Percentiles rank a stretch among this genome's conserved stretches.
Conservation (phyloP, 352 stramenopile species). For the Phytophthora hibernalis region DNA sequence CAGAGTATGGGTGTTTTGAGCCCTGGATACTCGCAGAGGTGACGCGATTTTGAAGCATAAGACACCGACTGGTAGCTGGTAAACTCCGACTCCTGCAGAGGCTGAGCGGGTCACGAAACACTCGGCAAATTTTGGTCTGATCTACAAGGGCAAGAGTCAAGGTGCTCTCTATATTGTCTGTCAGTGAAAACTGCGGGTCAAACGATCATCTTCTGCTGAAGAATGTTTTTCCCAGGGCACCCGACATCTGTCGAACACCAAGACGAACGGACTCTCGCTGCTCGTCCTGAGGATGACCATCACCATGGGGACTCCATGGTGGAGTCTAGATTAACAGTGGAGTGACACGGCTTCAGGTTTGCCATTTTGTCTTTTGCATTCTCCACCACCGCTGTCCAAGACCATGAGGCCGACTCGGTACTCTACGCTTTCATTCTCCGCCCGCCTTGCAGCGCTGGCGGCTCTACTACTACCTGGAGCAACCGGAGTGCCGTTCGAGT, state of each 20-base stretch:
- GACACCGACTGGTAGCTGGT: not conserved
- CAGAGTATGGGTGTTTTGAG: conserved; percentile 15
- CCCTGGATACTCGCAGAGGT: conserved; percentile 19
- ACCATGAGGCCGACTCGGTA: conserved; percentile 31
- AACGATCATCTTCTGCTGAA: conserved; percentile 4
- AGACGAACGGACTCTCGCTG: conserved; percentile 9
- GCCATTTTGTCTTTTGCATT: conserved; percentile 27
- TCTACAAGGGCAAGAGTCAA: conserved; percentile 24
- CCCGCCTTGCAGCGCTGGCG: conserved; percentile 16
- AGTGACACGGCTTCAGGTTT: conserved; percentile 6
- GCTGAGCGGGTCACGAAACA: conserved; percentile 4
- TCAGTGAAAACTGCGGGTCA: not conserved
- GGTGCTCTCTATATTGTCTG: conserved; percentile 8
- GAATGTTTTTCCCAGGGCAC: conserved; percentile 13
- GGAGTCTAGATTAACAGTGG: conserved; percentile 1
- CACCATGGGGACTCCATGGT: not conserved
- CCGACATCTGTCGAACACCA: conserved; percentile 35
- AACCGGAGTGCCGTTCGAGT: conserved; percentile 34
- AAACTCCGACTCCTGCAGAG: not conserved
- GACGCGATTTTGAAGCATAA: conserved; percentile 15
- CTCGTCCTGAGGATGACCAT: conserved; percentile 7
- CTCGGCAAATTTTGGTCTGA: conserved; percentile 25
- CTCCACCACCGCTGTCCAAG: conserved; percentile 19
- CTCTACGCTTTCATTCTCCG: conserved; percentile 6
- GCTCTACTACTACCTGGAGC: conserved; percentile 18